Evolutionary conservation across 2,329 filamentous ascomycete genomes (phyloP), one percentile per base, ranked within the genome.

Genomic region (Penicillium sp.): DNA sequence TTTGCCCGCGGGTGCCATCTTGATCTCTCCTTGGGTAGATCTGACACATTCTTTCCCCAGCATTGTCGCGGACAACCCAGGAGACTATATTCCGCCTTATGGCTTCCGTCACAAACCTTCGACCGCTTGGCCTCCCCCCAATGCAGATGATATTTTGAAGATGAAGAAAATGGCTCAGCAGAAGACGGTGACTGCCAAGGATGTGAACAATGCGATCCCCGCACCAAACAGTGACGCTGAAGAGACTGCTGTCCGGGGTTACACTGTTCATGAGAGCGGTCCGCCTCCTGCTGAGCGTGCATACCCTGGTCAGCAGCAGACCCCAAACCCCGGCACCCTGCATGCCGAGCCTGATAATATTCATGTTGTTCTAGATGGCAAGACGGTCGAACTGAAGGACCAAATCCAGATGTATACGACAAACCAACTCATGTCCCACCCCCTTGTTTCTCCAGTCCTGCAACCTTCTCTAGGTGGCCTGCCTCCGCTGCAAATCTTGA

Each of bases 1-100:
- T 5, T 74, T 97, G 24, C 94, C 94, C 1, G 92, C 94, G 2
- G 94, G 94, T 1, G 92, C 89, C 4, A 87, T 97, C 43, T 79
- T 97, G 39, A 90, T 97, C 48, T 96, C 91, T 47, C 94, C 94
- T 0, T 99, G 94, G 94, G 92, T 93, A 8, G 94, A 99, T 70
- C 77, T 97, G 49, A 96, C 91, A 0, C 93, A 97, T 70, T 97
- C 92, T 0, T 97, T 97, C 60, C 94, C 94, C 0, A 97, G 92
- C 61, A 83, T 96, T n/a, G 83, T 85, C 2, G 83, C 80, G 5
- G 85, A 91, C 39, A 86, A 84, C 47, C 83, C 85, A 1, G 75
- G 91, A 47, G 94, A 99, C 70, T 97, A 97, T 65, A 93, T 99
- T 32, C 94, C 94, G 4, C 77, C 86, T 1, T 82, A 88, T 62